A percentile compares a stretch with the other conserved stretches of the same genome.
Evolutionary conservation across 2,329 filamentous ascomycete genomes (phyloP).

Genomic region (Ophiognomonia clavigignenti-juglandacearum): DNA sequence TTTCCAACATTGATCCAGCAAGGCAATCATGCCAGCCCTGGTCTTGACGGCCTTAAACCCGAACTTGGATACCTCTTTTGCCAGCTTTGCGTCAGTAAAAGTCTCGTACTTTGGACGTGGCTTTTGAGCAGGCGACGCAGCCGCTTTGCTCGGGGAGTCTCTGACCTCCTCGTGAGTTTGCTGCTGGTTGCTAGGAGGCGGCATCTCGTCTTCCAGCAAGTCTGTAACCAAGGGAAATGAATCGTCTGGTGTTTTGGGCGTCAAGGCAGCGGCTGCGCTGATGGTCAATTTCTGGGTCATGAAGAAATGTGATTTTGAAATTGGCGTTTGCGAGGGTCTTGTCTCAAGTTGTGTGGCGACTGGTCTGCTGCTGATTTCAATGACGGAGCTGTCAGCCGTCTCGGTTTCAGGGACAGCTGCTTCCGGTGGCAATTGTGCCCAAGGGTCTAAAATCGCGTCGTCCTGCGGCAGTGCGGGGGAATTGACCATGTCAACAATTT

Average conservation of each 20-base stretch:
- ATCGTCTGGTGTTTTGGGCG: background rate
- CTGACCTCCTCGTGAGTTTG: constrained; percentile 21
- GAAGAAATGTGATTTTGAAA: constrained; percentile 17
- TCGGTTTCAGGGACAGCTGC: constrained; percentile 1
- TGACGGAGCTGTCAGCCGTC: constrained; percentile 6
- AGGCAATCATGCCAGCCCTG: constrained; percentile 62
- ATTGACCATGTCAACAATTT: constrained; percentile 55
- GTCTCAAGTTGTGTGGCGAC: background rate
- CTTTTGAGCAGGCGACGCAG: constrained; percentile 8
- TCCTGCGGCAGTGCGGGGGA: constrained; percentile 29
- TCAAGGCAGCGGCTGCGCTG: background rate
- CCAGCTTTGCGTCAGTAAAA: constrained; percentile 58
- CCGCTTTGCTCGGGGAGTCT: background rate
- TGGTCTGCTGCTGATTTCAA: constrained; percentile 6
- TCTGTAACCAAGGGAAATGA: constrained; percentile 4
- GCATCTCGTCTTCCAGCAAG: constrained; percentile 18
- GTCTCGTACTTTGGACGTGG: constrained; percentile 52
- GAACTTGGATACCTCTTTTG: constrained; percentile 57
- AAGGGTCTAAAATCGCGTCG: constrained; percentile 20
- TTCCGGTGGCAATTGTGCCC: constrained; percentile 22
- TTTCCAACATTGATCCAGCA: constrained; percentile 68
- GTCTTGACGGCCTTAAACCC: constrained; percentile 70
- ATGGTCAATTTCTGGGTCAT: constrained; percentile 16
- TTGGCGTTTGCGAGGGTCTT: background rate
- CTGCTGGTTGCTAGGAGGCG: constrained; percentile 28